phyloP scores from a whole-genome alignment of 2,329 filamentous ascomycete species.

The Xylariales sp. region DNA sequence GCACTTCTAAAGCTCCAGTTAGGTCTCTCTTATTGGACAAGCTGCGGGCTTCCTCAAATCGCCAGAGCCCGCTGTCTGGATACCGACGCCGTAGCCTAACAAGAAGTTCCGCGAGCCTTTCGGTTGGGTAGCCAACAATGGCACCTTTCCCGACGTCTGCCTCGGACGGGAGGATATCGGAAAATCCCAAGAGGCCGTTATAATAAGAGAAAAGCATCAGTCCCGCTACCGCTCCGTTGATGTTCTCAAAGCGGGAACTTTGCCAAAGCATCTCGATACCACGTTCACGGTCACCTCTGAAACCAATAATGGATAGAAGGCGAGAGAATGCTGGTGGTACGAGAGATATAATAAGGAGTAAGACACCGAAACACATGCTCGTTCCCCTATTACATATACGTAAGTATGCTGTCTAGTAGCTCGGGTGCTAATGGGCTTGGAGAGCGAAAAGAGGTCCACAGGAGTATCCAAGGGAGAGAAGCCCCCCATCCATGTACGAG shows the following conservation, averaged over 20 bases:
- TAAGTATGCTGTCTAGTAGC: conserved; percentile 13
- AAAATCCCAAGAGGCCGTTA: conserved; percentile 85
- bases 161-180: conserved; percentile 82
- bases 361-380: conserved; percentile 88
- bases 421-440: not conserved
- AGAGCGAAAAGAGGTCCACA: not conserved
- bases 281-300: conserved; percentile 85
- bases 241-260: conserved; percentile 83
- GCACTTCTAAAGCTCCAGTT: conserved; percentile 72
- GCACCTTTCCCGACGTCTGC: conserved; percentile 65
- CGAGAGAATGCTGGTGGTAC: conserved; percentile 91
- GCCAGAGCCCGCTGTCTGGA: conserved; percentile 85
- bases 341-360: conserved; percentile 90
- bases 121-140: conserved; percentile 76
- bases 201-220: conserved; percentile 87
- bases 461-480: not conserved
- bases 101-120: conserved; percentile 75
- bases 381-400: conserved; percentile 68
- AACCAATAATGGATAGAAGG: conserved; percentile 88
- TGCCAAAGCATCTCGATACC: conserved; percentile 92
- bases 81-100: conserved; percentile 80
- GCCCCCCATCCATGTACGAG: not conserved
- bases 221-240: conserved; percentile 91
- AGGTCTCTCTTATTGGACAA: conserved; percentile 74
- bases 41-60: conserved; percentile 87